A percentile compares a stretch with the other conserved stretches of the same genome.
Evolutionary conservation across 2,329 filamentous ascomycete genomes (phyloP).

Genomic region (Claviceps arundinis): DNA sequence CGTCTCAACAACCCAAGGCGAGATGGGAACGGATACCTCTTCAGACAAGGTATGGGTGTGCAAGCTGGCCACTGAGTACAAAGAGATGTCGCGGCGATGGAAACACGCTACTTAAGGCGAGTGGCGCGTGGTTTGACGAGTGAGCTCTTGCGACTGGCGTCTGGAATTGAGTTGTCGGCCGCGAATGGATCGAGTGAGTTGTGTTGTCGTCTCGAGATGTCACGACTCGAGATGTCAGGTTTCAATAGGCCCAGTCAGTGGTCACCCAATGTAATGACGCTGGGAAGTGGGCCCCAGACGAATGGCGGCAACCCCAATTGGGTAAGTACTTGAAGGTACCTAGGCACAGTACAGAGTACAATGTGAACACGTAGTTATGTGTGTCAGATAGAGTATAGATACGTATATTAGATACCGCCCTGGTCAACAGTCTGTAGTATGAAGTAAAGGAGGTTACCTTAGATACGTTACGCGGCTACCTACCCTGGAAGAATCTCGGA

Average conservation of each 20-base stretch:
- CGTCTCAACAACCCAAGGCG: background rate
- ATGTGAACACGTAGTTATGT: background rate
- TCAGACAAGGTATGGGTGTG: background rate
- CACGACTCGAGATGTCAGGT: background rate
- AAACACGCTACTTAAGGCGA: background rate
- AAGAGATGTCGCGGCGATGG: background rate
- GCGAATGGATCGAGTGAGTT: background rate
- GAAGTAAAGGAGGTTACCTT: too few relatives aligned
- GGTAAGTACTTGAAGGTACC: background rate
- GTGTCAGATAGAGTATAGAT: too few relatives aligned
- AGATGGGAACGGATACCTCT: background rate
- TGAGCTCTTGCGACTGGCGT: background rate
- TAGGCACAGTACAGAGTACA: background rate
- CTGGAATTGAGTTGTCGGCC: background rate
- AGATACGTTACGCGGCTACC: background rate
- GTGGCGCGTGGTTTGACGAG: background rate
- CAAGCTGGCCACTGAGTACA: background rate
- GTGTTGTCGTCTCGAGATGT: too few relatives aligned
- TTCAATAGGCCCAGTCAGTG: background rate
- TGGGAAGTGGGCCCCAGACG: background rate
- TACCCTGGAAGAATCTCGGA: background rate
- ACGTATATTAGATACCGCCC: too few relatives aligned
- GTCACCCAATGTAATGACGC: background rate
- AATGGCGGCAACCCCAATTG: background rate
- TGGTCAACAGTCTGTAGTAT: too few relatives aligned